Evolutionary conservation across 768 basidiomycete species (phyloP).

Genomic region (Phaeotremella skinneri): DNA sequence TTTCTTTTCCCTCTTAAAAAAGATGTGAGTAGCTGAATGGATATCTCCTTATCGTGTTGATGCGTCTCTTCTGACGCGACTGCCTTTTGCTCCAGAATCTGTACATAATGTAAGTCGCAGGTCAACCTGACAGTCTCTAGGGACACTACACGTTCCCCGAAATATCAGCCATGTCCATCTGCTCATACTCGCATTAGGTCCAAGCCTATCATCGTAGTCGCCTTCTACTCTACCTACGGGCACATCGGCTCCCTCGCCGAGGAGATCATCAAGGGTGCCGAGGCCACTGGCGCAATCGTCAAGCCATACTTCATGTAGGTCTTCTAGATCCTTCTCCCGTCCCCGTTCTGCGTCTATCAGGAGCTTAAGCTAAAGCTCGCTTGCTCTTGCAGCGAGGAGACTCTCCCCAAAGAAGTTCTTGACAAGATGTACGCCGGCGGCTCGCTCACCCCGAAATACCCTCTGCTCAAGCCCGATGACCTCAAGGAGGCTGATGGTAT

Average conservation of each 20-base stretch:
- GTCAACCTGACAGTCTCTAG: neutral
- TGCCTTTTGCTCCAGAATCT: neutral
- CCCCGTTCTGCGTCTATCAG: neutral
- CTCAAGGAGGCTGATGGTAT: constrained; percentile 63
- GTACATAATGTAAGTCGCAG: neutral
- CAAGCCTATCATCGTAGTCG: constrained; percentile 43
- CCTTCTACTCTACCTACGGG: constrained; percentile 50
- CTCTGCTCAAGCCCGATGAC: constrained; percentile 61
- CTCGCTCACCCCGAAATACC: constrained; percentile 61
- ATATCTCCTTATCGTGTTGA: neutral
- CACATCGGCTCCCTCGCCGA: constrained; percentile 51
- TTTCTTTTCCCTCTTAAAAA: neutral
- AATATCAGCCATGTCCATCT: neutral
- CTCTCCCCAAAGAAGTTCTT: constrained; percentile 68
- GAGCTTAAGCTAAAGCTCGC: neutral
- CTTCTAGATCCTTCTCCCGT: neutral
- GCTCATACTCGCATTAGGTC: constrained; percentile 9
- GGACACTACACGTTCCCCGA: neutral
- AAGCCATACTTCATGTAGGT: constrained; percentile 54
- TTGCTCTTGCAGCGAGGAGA: constrained; percentile 59
- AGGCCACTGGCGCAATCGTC: constrained; percentile 50
- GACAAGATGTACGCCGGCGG: constrained; percentile 65
- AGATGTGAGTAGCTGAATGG: neutral
- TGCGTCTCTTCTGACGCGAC: neutral
- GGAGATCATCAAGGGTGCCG: constrained; percentile 46